Evolutionary conservation across 2,329 filamentous ascomycete species (phyloP), one percentile per base, ranked within the genome.

Genomic region (Berkeleyomyces rouxiae): DNA sequence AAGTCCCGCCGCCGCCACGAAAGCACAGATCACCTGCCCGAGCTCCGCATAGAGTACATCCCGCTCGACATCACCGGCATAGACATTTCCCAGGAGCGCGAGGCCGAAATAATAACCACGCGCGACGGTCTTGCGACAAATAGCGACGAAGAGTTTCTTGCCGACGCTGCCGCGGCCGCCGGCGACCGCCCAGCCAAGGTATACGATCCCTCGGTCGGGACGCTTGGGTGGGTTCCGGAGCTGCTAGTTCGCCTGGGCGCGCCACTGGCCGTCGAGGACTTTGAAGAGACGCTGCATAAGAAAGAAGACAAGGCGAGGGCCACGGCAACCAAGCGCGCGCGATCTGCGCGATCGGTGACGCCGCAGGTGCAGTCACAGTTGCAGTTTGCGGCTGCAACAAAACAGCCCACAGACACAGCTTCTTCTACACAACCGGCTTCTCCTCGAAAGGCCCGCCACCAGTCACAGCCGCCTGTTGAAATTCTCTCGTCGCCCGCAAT

Each of bases 51-150:
- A 31, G 84, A 87, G 1, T 95, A 87, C 69, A 77, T 85, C 3
- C 93, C 93, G 0, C 78, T 83, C 1, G 80, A 87, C 39, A 79
- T 96, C 13, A 88, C 96, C 2, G 83, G 84, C 0, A 79, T 97
- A 46, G 84, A 95, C 68, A 74, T 96, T 33, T 80, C 83, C 9
- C 77, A 79, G 0, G 91, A 96, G 70, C 31, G 11, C 33, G 58
- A 61, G 23, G 53, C 49, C 31, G 80, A 83, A 39, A 85, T 88
- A 13, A 82, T 82, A 64, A 76, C 77, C 0, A 78, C 76, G 1
- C 76, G 82, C 37, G 76, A 76, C 57, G 81, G 81, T 0, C 71
- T 84, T 11, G 82, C 82, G 1, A 75, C 83, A n/a, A 82, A 82
- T 66, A 82, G 81, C 64, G 85, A 89, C 61, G 83, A 88, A 44